Percentiles rank a stretch among this genome's conserved stretches.
phyloP scores from a whole-genome alignment of 78 protist species.

The Parvularia atlantis region DNA sequence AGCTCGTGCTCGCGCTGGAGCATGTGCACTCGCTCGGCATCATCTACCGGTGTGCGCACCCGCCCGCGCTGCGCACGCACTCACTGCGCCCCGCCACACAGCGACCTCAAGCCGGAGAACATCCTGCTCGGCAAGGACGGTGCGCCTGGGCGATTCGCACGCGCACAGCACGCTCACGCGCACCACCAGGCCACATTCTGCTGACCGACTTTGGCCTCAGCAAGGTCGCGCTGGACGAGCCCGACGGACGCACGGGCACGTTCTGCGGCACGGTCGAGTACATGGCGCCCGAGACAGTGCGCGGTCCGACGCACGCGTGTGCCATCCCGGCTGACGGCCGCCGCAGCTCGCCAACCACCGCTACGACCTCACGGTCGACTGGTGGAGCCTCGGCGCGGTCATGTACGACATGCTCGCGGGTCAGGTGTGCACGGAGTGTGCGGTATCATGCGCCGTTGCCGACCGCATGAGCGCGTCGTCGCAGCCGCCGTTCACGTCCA shows the following conservation, averaged over 20 bases:
- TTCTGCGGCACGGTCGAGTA: slow-evolving; percentile 96
- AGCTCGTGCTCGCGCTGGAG: slow-evolving; percentile 74
- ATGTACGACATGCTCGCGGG: slow-evolving; percentile 69
- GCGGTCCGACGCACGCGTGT: not conserved
- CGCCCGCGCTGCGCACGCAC: too few species aligned
- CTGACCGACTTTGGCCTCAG: slow-evolving; percentile 86
- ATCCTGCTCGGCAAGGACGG: slow-evolving; percentile 43
- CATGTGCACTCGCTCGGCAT: slow-evolving; percentile 78
- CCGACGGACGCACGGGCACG: slow-evolving; percentile 50
- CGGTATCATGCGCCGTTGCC: too few species aligned
- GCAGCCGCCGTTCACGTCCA: too few species aligned
- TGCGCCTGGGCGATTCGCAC: not conserved
- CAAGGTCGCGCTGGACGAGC: slow-evolving; percentile 10
- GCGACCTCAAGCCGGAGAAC: slow-evolving; percentile 46
- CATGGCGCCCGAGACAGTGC: slow-evolving; percentile 47
- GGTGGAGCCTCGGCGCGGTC: slow-evolving; percentile 91
- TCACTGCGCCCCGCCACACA: not conserved
- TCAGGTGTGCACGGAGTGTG: not conserved
- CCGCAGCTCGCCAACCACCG: slow-evolving; percentile 22
- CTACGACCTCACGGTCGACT: slow-evolving; percentile 70
- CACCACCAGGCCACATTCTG: slow-evolving; percentile 55
- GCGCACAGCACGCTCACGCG: not conserved
- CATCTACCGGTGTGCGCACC: slow-evolving; percentile 40
- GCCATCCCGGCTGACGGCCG: not conserved
- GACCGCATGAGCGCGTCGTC: too few species aligned